These are phyloP conservation scores for Vitis rotundifolia DNA, from an alignment of 164 flowering plant genomes.

Conservation along the genomic window DNA sequence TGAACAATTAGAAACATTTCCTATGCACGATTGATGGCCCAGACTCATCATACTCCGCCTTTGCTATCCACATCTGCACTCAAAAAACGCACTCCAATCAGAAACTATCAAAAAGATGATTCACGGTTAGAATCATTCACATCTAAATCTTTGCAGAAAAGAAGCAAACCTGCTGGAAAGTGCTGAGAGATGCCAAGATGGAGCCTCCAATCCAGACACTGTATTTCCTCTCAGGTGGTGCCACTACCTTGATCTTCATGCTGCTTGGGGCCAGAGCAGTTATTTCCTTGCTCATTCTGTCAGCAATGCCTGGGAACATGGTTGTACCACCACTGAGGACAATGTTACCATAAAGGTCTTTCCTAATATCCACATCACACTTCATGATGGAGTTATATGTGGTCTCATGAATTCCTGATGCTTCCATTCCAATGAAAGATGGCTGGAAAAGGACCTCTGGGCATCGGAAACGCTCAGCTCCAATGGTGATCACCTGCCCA, in stretches of 20 bases:
- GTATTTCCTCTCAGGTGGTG: slow-evolving; percentile 91
- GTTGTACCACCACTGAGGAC: slow-evolving; percentile 89
- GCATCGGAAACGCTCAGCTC: slow-evolving; percentile 84
- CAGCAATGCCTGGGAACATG: slow-evolving; percentile 87
- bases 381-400: slow-evolving; percentile 84
- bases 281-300: slow-evolving; percentile 89
- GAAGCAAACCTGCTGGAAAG: slow-evolving; percentile 65
- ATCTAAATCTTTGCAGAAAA: not conserved
- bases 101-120: not conserved
- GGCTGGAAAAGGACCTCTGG: slow-evolving; percentile 91
- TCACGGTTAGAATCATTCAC: not conserved
- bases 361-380: slow-evolving; percentile 86
- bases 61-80: slow-evolving; percentile 79
- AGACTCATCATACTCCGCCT: slow-evolving; percentile 71
- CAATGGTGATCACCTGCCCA: slow-evolving; percentile 85
- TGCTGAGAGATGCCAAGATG: slow-evolving; percentile 77
- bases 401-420: slow-evolving; percentile 79
- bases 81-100: not conserved
- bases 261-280: slow-evolving; percentile 83
- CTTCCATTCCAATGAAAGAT: slow-evolving; percentile 79
- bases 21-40: slow-evolving; percentile 75
- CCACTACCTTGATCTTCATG: slow-evolving; percentile 89
- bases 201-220: slow-evolving; percentile 94
- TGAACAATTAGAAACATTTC: slow-evolving; percentile 61
- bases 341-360: slow-evolving; percentile 73